A percentile compares a stretch with the other conserved stretches of the same genome.
These are phyloP conservation scores for Coemansia sp. DNA, from an alignment of 192 early-diverging fungal species.

Conservation along the genomic window DNA sequence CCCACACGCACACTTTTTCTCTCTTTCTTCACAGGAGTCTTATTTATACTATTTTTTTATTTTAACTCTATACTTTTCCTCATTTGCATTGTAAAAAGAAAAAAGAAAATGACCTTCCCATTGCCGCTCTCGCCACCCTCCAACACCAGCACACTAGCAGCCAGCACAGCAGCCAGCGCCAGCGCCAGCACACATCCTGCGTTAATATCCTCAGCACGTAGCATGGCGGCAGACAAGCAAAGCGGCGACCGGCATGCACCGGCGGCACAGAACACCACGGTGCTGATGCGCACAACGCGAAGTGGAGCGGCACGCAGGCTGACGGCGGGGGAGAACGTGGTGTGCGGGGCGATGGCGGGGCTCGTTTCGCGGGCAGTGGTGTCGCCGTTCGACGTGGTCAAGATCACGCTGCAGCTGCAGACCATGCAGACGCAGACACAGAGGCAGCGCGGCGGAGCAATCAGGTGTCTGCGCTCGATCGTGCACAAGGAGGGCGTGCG, in stretches of 20 bases:
- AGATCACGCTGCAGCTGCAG: slow-evolving; percentile 72
- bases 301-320: slow-evolving; percentile 23
- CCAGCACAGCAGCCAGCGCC: not conserved
- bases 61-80: not conserved
- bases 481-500: slow-evolving; percentile 77
- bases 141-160: slow-evolving; percentile 3
- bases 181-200: not conserved
- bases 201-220: not conserved
- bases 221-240: not conserved
- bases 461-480: slow-evolving; percentile 59
- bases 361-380: slow-evolving; percentile 70
- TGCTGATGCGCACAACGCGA: slow-evolving; percentile 35
- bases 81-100: not conserved
- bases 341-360: slow-evolving; percentile 52
- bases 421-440: slow-evolving; percentile 13
- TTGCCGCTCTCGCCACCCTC: not conserved
- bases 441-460: not conserved
- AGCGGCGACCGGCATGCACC: not conserved
- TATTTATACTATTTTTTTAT: not conserved
- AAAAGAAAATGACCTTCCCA: not conserved
- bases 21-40: not conserved
- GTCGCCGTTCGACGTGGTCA: slow-evolving; percentile 93
- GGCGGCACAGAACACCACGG: slow-evolving; percentile 10
- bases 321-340: slow-evolving; percentile 27
- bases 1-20: not conserved